These are phyloP conservation scores for Salix viminalis DNA, from an alignment of 345 rosid genomes.

Conservation along the genomic window DNA sequence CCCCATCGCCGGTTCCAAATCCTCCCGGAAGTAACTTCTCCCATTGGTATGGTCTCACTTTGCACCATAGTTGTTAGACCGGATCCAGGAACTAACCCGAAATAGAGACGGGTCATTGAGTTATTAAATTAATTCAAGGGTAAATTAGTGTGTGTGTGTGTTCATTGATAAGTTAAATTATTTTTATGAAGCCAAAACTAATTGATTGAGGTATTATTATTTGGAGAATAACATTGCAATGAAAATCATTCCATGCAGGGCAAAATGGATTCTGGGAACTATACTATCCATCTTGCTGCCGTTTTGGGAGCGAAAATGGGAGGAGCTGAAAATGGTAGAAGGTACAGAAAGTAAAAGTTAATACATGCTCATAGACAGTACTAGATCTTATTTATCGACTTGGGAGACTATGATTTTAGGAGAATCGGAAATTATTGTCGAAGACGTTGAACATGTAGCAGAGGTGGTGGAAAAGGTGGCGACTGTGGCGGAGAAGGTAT, in stretches of 20 bases:
- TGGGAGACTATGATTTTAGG: neutral
- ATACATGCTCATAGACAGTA: neutral
- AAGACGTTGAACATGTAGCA: constrained; percentile 48
- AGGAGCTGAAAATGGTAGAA: constrained; percentile 41
- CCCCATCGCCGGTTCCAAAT: constrained; percentile 14
- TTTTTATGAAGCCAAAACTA: too few species aligned
- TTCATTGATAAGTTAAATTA: too few species aligned
- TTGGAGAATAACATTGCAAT: neutral
- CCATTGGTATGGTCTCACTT: constrained; percentile 26
- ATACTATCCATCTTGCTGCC: constrained; percentile 43
- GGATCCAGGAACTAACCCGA: too few species aligned
- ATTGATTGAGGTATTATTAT: neutral
- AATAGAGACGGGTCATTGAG: too few species aligned
- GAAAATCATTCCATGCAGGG: constrained; percentile 40
- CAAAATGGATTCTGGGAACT: constrained; percentile 53
- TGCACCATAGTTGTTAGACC: too few species aligned
- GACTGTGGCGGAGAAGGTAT: constrained; percentile 19
- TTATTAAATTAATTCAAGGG: too few species aligned
- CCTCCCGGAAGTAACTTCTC: constrained; percentile 32
- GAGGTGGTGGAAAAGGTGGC: constrained; percentile 39
- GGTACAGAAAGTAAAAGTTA: constrained; percentile 24
- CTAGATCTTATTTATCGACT: neutral
- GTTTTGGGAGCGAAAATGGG: constrained; percentile 47
- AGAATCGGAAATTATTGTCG: constrained; percentile 40
- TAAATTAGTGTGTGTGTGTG: too few species aligned